These are phyloP conservation scores for Graphilbum ipis-grandicollis DNA, from an alignment of 2,329 filamentous ascomycete species.

Conservation along the genomic window DNA sequence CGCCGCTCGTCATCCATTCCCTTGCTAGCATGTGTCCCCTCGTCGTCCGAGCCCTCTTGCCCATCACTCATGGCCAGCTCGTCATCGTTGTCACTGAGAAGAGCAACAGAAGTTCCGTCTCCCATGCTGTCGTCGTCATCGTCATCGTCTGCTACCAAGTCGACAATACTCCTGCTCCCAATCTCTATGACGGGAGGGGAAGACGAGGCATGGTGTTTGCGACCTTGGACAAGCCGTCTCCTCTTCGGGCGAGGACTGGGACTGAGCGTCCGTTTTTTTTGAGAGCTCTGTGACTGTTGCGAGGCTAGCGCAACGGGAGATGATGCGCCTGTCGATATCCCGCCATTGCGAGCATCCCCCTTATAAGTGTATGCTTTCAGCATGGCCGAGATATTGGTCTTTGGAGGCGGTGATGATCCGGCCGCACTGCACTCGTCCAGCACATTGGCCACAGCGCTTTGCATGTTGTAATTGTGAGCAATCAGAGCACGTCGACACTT, in stretches of 20 bases:
- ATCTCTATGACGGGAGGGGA: too few species aligned
- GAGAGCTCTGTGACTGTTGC: slow-evolving; percentile 3
- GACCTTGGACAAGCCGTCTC: slow-evolving; percentile 14
- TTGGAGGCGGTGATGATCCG: background rate
- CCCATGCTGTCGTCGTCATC: slow-evolving; percentile 3
- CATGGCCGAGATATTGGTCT: slow-evolving; percentile 5
- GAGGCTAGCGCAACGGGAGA: background rate
- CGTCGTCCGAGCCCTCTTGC: slow-evolving; percentile 14
- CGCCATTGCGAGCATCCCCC: background rate
- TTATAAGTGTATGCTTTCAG: slow-evolving; percentile 8
- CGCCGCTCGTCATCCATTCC: slow-evolving; percentile 13
- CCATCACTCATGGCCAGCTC: slow-evolving; percentile 10
- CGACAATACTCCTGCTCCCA: slow-evolving; percentile 8
- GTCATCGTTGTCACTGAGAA: slow-evolving; percentile 13
- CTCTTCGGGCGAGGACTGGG: slow-evolving; percentile 9
- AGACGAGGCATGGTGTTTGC: slow-evolving; percentile 6
- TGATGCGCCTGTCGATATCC: background rate
- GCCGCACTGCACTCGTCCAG: slow-evolving; percentile 2
- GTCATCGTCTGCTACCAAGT: slow-evolving; percentile 19
- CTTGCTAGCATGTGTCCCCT: slow-evolving; percentile 9
- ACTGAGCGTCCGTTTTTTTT: slow-evolving; percentile 4
- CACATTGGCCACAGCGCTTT: slow-evolving; percentile 5
- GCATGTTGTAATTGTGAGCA: slow-evolving; percentile 4
- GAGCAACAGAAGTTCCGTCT: background rate
- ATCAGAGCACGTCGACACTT: slow-evolving; percentile 5